Conservation (phyloP, 768 basidiomycete genomes). For the Peribolospora baueri region DNA sequence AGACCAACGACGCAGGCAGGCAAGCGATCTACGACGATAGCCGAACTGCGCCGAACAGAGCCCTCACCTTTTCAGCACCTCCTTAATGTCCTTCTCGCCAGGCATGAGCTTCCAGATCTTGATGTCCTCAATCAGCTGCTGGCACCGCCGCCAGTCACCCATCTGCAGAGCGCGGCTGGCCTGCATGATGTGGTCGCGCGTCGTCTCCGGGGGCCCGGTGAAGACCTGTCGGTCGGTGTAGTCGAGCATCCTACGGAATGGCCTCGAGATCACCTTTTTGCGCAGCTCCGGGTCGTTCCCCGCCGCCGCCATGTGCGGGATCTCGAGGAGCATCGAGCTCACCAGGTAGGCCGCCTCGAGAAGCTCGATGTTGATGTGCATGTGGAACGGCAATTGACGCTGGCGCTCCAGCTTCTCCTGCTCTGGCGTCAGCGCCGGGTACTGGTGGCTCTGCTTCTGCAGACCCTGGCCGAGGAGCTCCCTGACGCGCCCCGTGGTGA, state of each 20-base stretch:
- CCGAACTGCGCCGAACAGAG: no score
- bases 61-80: slow-evolving; percentile 68
- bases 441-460: slow-evolving; percentile 70
- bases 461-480: slow-evolving; percentile 91
- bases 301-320: slow-evolving; percentile 52
- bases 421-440: slow-evolving; percentile 43
- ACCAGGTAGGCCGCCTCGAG: slow-evolving; percentile 93
- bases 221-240: slow-evolving; percentile 95
- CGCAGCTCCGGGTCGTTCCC: slow-evolving; percentile 85
- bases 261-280: slow-evolving; percentile 82
- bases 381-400: slow-evolving; percentile 90
- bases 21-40: slow-evolving; percentile 13
- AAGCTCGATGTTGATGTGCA: slow-evolving; percentile 97
- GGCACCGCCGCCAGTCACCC: slow-evolving; percentile 90
- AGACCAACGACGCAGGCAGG: not conserved
- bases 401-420: slow-evolving; percentile 93
- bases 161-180: slow-evolving; percentile 87
- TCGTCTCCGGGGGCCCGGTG: slow-evolving; percentile 57
- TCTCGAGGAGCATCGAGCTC: slow-evolving; percentile 95
- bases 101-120: slow-evolving; percentile 98
- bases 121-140: slow-evolving; percentile 79
- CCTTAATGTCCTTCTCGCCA: slow-evolving; percentile 60
- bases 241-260: slow-evolving; percentile 81
- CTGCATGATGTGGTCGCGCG: slow-evolving; percentile 97
- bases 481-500: slow-evolving; percentile 85